Evolutionary conservation across 164 flowering plant genomes (phyloP), one percentile per base, ranked within the genome.

Genomic region (Vitis riparia): DNA sequence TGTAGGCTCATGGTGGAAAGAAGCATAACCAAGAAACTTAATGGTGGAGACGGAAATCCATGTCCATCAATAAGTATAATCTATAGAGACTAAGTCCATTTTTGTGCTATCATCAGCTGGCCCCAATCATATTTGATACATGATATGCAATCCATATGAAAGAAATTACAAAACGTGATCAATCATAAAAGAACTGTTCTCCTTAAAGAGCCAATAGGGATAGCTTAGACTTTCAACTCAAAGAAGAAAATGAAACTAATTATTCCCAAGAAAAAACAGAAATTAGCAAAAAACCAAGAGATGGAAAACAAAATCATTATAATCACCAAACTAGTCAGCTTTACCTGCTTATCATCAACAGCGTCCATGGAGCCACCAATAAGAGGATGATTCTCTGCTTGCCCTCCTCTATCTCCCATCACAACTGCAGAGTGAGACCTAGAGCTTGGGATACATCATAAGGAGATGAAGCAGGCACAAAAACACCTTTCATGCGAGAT

Each of bases 271-370:
- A 55, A 8, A 64, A 14, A 66, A 37, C 48, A 47, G 48, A 32
- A 62, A 13, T 53, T 14, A 53, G 14, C 56, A 10, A 62, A 15
- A 47, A 9, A 9, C 67, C 32, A 48, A 13, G 7, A 53, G 14
- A 53, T 11, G 56, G 16, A 53, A 53, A 53, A 5, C n/a, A 53
- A 53, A 53, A 11, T 53, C 56, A 53, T 13, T 53, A 53, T 53
- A 58, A 58, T 11, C 61, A 13, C 61, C 30, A 8, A 58, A 17
- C 61, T 9, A 15, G 56, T 11, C 15, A 27, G 32, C 47, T 47
- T 1, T 74, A 89, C 96, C 96, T 89, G 93, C 64, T 85, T 88
- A 66, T 79, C 83, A 51, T 77, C 87, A 51, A 79, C 68, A 55
- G 68, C 58, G 59, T 87, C 87, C 66, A 88, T 70, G 57, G 93